A percentile compares a stretch with the other conserved stretches of the same genome.
These are phyloP conservation scores for Colletotrichum filicis DNA, from an alignment of 2,329 filamentous ascomycete species.

Conservation along the genomic window DNA sequence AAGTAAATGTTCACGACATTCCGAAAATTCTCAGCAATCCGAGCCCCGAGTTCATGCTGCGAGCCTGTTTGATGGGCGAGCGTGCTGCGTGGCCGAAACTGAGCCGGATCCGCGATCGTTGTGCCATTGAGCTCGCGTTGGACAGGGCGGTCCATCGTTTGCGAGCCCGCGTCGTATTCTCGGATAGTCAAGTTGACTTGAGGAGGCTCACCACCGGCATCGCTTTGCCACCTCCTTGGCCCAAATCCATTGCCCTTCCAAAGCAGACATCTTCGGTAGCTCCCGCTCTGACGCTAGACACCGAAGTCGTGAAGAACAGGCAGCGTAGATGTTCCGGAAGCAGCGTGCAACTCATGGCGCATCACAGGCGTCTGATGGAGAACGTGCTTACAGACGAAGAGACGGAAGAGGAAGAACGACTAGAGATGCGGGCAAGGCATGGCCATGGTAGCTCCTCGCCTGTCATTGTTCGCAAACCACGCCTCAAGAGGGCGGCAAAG, in stretches of 20 bases:
- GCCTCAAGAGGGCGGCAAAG: conserved; percentile 53
- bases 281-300: conserved; percentile 38
- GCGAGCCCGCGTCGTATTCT: conserved; percentile 76
- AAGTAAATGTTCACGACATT: conserved; percentile 79
- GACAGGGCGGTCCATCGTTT: conserved; percentile 79
- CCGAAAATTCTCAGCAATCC: conserved; percentile 86
- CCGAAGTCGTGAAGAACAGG: conserved; percentile 46
- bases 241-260: conserved; percentile 37
- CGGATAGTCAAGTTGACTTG: conserved; percentile 70
- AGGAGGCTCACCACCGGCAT: conserved; percentile 55
- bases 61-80: conserved; percentile 81
- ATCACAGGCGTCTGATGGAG: conserved; percentile 50
- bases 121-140: conserved; percentile 87
- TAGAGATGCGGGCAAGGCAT: conserved; percentile 52
- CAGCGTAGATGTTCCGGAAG: conserved; percentile 62
- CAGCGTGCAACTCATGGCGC: conserved; percentile 54
- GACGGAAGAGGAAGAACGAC: conserved; percentile 55
- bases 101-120: conserved; percentile 85
- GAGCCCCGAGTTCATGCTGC: conserved; percentile 85
- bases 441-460: conserved; percentile 40
- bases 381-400: conserved; percentile 55
- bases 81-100: conserved; percentile 93
- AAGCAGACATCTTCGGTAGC: conserved; percentile 37
- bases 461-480: conserved; percentile 49
- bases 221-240: conserved; percentile 39